Percentiles rank a stretch among this genome's conserved stretches.
These are phyloP conservation scores for Bombardia bombarda DNA, from an alignment of 495 filamentous ascomycete genomes.

Conservation along the genomic window DNA sequence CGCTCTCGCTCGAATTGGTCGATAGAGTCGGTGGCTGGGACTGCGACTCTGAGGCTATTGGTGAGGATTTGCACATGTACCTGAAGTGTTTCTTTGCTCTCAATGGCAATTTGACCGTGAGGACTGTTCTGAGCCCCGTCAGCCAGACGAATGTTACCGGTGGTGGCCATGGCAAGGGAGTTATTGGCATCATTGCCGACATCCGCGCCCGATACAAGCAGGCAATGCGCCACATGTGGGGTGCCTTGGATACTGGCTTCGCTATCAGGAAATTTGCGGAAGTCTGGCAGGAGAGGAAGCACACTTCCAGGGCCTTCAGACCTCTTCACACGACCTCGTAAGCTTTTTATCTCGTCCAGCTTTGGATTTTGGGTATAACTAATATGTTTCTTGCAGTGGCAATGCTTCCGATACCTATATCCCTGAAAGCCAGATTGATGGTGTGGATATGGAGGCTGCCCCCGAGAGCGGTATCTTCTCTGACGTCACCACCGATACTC, in stretches of 20 bases:
- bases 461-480: constrained; percentile 40
- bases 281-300: constrained; percentile 42
- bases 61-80: constrained; percentile 69
- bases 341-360: constrained; percentile 5
- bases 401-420: constrained; percentile 35
- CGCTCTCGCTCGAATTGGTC: constrained; percentile 52
- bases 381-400: constrained; percentile 21
- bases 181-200: constrained; percentile 43
- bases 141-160: constrained; percentile 62
- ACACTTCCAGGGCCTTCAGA: constrained; percentile 39
- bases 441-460: constrained; percentile 25
- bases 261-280: constrained; percentile 41
- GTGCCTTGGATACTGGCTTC: constrained; percentile 57
- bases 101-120: constrained; percentile 49
- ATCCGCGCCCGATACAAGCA: constrained; percentile 55
- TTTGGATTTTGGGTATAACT: too few relatives aligned
- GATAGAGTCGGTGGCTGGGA: constrained; percentile 61
- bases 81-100: constrained; percentile 67
- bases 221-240: constrained; percentile 66
- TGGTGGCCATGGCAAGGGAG: constrained; percentile 36
- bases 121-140: constrained; percentile 51
- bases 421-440: constrained; percentile 34
- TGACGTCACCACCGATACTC: constrained; percentile 36
- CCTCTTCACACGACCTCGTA: constrained; percentile 42
- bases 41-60: constrained; percentile 57